phyloP scores from a whole-genome alignment of 2,329 filamentous ascomycete genomes.

The Cryoendolithus antarcticus region DNA sequence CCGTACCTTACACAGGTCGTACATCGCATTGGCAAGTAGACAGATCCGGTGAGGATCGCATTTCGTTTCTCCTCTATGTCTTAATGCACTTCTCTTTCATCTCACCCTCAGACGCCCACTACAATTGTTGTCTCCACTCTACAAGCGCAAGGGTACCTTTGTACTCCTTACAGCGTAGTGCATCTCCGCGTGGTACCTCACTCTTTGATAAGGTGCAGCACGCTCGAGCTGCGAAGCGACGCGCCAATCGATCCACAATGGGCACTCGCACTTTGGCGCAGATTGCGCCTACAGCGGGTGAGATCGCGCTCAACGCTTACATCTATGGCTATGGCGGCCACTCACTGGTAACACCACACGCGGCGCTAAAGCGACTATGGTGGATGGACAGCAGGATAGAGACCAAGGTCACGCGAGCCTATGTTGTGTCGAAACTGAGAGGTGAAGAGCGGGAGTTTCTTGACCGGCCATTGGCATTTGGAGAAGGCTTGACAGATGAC shows the following conservation, averaged over 20 bases:
- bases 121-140: no score
- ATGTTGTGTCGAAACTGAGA: constrained; percentile 52
- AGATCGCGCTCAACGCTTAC: constrained; percentile 35
- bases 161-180: no score
- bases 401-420: constrained; percentile 55
- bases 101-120: no score
- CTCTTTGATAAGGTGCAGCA: no score
- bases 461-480: constrained; percentile 52
- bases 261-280: constrained; percentile 23
- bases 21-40: no score
- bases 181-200: no score
- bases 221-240: no score
- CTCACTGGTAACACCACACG: constrained; percentile 37
- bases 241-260: constrained; percentile 11
- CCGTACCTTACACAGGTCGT: no score
- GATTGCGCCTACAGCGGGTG: constrained; percentile 23
- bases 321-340: constrained; percentile 40
- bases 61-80: no score
- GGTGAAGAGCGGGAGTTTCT: constrained; percentile 51
- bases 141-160: no score
- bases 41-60: no score
- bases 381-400: constrained; percentile 62
- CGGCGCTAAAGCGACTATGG: constrained; percentile 45
- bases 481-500: constrained; percentile 55
- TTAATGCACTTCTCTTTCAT: no score